Evolutionary conservation across 2,329 filamentous ascomycete species (phyloP).

Genomic region (Hymenoscyphus salicellus): DNA sequence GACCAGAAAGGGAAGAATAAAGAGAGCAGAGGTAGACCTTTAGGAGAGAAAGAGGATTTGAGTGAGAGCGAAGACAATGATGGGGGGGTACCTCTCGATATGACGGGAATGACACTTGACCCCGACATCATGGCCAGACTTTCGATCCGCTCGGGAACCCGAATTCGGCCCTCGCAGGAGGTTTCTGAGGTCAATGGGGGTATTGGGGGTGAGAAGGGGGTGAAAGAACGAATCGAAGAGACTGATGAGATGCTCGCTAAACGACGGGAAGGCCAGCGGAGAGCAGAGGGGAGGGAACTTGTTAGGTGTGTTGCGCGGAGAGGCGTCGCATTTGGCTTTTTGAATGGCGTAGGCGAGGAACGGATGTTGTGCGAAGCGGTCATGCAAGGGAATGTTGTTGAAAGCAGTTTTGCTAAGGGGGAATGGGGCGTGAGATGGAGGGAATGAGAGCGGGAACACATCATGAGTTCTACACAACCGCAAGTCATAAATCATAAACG

Average conservation of each 20-base stretch:
- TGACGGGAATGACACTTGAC: neutral
- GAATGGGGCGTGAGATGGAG: constrained; percentile 59
- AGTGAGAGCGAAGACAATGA: neutral
- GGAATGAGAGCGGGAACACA: constrained; percentile 35
- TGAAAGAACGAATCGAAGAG: constrained; percentile 49
- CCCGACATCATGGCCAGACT: constrained; percentile 1
- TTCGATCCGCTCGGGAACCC: constrained; percentile 2
- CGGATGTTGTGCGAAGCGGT: constrained; percentile 55
- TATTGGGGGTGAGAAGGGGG: constrained; percentile 53
- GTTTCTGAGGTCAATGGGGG: constrained; percentile 48
- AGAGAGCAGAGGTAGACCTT: neutral
- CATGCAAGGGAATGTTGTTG: constrained; percentile 56
- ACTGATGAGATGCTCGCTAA: constrained; percentile 50
- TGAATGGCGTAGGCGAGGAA: constrained; percentile 28
- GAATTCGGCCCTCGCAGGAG: constrained; percentile 14
- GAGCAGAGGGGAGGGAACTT: constrained; percentile 21
- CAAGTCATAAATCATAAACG: too few relatives aligned
- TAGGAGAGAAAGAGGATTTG: neutral
- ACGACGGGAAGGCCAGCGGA: constrained; percentile 34
- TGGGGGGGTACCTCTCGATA: neutral
- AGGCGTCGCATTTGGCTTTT: constrained; percentile 24
- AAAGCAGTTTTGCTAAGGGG: constrained; percentile 59
- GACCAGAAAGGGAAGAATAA: constrained; percentile 34
- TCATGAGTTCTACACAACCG: too few relatives aligned
- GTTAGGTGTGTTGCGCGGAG: constrained; percentile 21